phyloP scores from a whole-genome alignment of 2,329 filamentous ascomycete species.

The Colletotrichum theobromicola region DNA sequence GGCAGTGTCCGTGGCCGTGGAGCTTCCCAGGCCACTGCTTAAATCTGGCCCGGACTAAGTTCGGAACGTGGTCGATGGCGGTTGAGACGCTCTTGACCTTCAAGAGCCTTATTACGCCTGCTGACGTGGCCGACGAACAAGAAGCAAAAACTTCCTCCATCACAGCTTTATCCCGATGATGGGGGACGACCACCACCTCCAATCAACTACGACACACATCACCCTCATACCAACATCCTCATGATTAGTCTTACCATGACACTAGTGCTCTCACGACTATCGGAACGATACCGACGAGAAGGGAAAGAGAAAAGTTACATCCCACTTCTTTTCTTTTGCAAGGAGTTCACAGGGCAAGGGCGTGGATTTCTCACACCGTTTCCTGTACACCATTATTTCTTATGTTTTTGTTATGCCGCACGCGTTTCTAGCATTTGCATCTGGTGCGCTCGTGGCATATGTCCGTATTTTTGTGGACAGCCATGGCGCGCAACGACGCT shows the following conservation, averaged over 20 bases:
- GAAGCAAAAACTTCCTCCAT: neutral
- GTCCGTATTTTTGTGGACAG: neutral
- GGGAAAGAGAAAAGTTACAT: constrained; percentile 3
- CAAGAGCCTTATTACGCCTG: neutral
- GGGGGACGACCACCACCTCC: neutral
- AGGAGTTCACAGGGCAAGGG: constrained; percentile 16
- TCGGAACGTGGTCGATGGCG: neutral
- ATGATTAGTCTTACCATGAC: neutral
- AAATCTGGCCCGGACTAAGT: neutral
- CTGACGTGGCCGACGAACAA: neutral
- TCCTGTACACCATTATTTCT: constrained; percentile 16
- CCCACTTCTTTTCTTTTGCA: constrained; percentile 1
- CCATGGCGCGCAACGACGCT: neutral
- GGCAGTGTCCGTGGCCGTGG: constrained; percentile 72
- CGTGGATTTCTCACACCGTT: constrained; percentile 16
- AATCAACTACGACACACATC: neutral
- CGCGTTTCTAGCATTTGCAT: constrained; percentile 21
- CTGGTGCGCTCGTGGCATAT: neutral
- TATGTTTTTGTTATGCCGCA: neutral
- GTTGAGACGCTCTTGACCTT: too few species aligned
- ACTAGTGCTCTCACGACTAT: constrained; percentile 1
- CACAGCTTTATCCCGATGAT: neutral
- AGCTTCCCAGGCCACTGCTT: constrained; percentile 49
- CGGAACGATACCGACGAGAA: neutral
- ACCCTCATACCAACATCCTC: neutral